Conservation (phyloP, 306 rosid genomes). For the Gleditsia sinensis region DNA sequence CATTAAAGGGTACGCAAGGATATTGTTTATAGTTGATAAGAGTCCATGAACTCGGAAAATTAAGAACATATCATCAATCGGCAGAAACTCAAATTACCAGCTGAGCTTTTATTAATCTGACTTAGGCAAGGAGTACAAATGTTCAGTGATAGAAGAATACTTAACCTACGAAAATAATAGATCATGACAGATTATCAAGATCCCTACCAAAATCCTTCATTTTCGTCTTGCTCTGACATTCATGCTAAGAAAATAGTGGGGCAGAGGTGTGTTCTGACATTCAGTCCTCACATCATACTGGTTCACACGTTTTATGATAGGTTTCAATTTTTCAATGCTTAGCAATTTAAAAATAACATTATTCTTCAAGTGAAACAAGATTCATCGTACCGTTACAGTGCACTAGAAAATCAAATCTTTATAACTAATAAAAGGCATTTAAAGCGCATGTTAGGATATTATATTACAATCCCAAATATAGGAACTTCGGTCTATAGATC, state of each 20-base stretch:
- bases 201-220: too few species aligned
- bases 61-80: too few species aligned
- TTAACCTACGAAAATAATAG: neutral
- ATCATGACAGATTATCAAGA: neutral
- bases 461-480: conserved; percentile 49
- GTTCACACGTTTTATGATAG: too few species aligned
- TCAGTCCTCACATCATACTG: too few species aligned
- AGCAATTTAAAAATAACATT: neutral
- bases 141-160: neutral
- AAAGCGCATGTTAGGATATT: conserved; percentile 18
- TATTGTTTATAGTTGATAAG: neutral
- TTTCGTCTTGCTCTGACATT: neutral
- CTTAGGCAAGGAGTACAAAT: neutral
- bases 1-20: neutral
- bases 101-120: neutral
- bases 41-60: too few species aligned
- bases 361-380: conserved; percentile 28
- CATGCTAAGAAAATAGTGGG: too few species aligned
- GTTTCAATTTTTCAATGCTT: conserved; percentile 10
- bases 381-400: conserved; percentile 15
- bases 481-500: conserved; percentile 33
- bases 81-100: too few species aligned
- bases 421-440: conserved; percentile 13
- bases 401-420: conserved; percentile 33
- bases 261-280: too few species aligned